phyloP scores from a whole-genome alignment of 78 protist species.

The Salpingoeca rosetta region DNA sequence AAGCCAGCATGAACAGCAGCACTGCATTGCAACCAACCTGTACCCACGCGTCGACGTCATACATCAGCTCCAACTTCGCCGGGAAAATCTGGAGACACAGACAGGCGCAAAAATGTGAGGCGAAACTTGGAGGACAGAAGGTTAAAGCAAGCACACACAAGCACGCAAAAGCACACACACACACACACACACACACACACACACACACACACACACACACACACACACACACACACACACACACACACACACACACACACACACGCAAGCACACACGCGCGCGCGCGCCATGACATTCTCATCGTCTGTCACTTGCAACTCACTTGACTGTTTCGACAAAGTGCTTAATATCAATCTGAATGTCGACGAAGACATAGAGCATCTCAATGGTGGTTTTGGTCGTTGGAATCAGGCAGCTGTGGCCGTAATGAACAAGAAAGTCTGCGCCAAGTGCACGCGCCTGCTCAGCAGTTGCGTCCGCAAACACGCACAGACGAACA shows the following conservation, averaged over 20 bases:
- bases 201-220: slow-evolving; percentile 1
- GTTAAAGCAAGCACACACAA: no score
- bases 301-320: neutral
- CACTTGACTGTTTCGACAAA: slow-evolving; percentile 62
- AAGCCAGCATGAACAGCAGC: no score
- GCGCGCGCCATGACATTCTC: neutral
- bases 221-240: no score
- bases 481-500: no score
- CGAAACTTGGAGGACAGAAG: neutral
- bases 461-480: no score
- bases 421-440: slow-evolving; percentile 95
- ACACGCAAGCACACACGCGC: no score
- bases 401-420: slow-evolving; percentile 82
- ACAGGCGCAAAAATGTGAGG: neutral
- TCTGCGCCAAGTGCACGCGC: slow-evolving; percentile 86
- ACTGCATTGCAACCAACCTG: no score
- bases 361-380: slow-evolving; percentile 89
- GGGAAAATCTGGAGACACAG: slow-evolving; percentile 73
- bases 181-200: neutral
- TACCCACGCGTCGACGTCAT: slow-evolving; percentile 58
- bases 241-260: slow-evolving; percentile 6
- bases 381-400: slow-evolving; percentile 42
- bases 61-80: slow-evolving; percentile 60
- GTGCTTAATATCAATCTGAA: slow-evolving; percentile 72
- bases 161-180: no score